phyloP scores from a whole-genome alignment of 106 monocot genomes.

The Iris macrosiphon region DNA sequence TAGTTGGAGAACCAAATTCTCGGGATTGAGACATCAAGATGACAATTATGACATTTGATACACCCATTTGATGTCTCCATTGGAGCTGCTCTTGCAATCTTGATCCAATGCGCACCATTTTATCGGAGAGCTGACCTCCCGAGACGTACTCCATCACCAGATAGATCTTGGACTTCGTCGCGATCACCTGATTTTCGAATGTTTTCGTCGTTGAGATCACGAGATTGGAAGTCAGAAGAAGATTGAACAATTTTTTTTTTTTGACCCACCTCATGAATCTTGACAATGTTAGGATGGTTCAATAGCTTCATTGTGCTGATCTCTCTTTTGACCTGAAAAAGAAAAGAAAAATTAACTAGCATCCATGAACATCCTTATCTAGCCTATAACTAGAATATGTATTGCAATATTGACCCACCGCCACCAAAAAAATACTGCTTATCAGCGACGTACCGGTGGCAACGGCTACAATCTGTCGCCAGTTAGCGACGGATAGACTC shows the following conservation, averaged over 20 bases:
- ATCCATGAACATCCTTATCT: not conserved
- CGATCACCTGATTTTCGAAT: constrained; percentile 41
- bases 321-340: constrained; percentile 58
- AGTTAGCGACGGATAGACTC: too few relatives aligned
- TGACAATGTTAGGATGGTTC: constrained; percentile 64
- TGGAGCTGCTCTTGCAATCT: too few relatives aligned
- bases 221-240: not conserved
- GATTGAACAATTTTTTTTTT: not conserved
- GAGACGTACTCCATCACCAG: constrained; percentile 74
- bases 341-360: not conserved
- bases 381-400: not conserved
- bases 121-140: constrained; percentile 62
- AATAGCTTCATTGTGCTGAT: constrained; percentile 70
- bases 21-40: not conserved
- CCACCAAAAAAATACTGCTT: not conserved
- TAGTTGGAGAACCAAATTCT: too few relatives aligned
- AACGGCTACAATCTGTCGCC: too few relatives aligned
- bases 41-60: too few relatives aligned
- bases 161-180: constrained; percentile 59
- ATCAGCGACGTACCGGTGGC: too few relatives aligned
- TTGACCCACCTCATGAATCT: constrained; percentile 42
- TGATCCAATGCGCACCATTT: constrained; percentile 30
- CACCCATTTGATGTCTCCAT: too few relatives aligned
- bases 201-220: not conserved
- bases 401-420: not conserved